Percentiles rank a stretch among this genome's conserved stretches.
Conservation (phyloP, 768 basidiomycete species). For the Nidularia sp. region DNA sequence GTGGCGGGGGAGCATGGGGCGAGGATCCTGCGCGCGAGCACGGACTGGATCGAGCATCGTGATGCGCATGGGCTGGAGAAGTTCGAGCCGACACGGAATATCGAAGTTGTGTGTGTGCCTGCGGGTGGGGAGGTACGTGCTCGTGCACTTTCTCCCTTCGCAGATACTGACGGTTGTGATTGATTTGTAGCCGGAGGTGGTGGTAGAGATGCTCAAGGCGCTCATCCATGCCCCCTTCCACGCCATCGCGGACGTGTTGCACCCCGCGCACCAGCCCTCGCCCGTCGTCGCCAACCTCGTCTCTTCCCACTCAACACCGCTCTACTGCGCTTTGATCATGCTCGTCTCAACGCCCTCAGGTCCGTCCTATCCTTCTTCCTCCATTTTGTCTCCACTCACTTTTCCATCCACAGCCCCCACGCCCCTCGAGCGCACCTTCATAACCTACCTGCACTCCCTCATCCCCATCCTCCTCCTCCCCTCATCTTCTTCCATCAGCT, state of each 20-base stretch:
- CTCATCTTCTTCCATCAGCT: background rate
- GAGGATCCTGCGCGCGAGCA: slow-evolving; percentile 53
- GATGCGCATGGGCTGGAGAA: slow-evolving; percentile 64
- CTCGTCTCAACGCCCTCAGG: slow-evolving; percentile 10
- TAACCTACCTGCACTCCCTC: too few relatives aligned
- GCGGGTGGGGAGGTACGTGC: too few relatives aligned
- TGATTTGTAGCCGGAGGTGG: too few relatives aligned
- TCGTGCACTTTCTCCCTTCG: too few relatives aligned
- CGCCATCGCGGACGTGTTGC: slow-evolving; percentile 46
- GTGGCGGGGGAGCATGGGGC: slow-evolving; percentile 21
- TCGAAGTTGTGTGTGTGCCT: slow-evolving; percentile 48
- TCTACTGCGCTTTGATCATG: slow-evolving; percentile 60
- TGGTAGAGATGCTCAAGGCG: slow-evolving; percentile 19
- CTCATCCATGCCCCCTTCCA: slow-evolving; percentile 56
- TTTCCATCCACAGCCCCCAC: too few relatives aligned
- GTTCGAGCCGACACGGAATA: slow-evolving; percentile 59
- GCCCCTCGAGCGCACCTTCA: too few relatives aligned
- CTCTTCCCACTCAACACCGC: slow-evolving; percentile 51
- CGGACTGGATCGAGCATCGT: slow-evolving; percentile 67
- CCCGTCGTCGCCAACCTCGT: slow-evolving; percentile 46
- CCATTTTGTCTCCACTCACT: too few relatives aligned
- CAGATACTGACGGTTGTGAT: too few relatives aligned
- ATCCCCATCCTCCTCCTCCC: background rate
- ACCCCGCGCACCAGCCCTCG: slow-evolving; percentile 50
- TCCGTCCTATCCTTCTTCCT: too few relatives aligned